Percentiles rank a stretch among this genome's conserved stretches.
These are phyloP conservation scores for Lumnitzera littorea DNA, from an alignment of 345 rosid genomes.

Conservation along the genomic window DNA sequence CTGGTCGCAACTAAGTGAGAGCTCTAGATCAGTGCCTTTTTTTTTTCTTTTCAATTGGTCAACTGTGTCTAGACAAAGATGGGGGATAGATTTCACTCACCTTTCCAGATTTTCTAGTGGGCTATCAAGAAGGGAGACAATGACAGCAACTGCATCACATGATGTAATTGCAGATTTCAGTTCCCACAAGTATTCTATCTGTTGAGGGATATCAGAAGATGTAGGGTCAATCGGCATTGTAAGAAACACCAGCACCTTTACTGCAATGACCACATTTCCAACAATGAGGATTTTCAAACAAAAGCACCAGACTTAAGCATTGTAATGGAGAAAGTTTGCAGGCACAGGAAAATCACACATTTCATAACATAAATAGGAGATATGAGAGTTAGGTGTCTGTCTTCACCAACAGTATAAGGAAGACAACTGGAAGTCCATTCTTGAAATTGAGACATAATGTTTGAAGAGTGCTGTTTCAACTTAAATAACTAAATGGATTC, in stretches of 20 bases:
- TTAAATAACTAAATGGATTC: too few species aligned
- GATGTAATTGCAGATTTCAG: constrained; percentile 61
- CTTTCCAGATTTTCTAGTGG: constrained; percentile 78
- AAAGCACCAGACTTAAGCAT: neutral
- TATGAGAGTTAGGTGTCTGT: neutral
- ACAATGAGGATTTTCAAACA: neutral
- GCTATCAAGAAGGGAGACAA: constrained; percentile 67
- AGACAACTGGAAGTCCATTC: neutral
- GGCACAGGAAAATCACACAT: neutral
- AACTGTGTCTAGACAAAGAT: neutral
- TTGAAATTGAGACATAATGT: too few species aligned
- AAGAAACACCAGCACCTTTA: constrained; percentile 85
- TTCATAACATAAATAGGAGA: neutral
- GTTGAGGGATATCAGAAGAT: constrained; percentile 68
- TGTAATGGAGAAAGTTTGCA: too few species aligned
- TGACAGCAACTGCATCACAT: constrained; percentile 58
- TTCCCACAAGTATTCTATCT: constrained; percentile 78
- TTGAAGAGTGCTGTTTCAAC: too few species aligned
- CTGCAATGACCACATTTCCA: constrained; percentile 28
- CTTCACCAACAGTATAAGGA: neutral
- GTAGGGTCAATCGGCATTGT: constrained; percentile 79
- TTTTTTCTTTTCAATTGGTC: too few species aligned
- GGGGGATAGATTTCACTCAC: constrained; percentile 20
- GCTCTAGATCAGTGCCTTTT: neutral
- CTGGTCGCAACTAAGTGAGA: too few species aligned